Base-by-base conservation (phyloP, 225 moss, liverwort and hornwort genomes). In the Pleurozium schreberi region DNA sequence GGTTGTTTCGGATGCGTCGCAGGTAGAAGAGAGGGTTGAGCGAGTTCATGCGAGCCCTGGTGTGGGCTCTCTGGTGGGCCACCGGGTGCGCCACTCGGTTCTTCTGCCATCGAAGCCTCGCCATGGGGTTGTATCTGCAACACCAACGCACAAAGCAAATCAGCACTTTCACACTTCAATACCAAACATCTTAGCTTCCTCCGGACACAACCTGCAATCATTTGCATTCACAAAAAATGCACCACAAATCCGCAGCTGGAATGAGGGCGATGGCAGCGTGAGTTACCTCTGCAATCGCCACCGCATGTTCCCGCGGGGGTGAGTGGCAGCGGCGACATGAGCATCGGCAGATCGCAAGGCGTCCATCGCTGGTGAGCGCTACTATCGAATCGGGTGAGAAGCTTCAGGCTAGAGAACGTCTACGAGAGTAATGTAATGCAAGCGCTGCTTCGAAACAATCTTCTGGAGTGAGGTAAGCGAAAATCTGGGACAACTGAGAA, bases 251-350 rank as follows among this genome's bases (percentile, higher is more conserved):
- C 2, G 34, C 34, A 65, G 34, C 64, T 34, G 34, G 33, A 59
- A 59, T 23, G 59, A 59, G 53, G 53, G 53, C 18, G 18, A 4
- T 55, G 22, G 59, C 25, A 22, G 13, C 1, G 21, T 12, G 6
- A 6, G 43, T 18, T 84, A 93, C 93, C 91, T 90, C 83, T 90
- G 85, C 84, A 90, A 36, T 18, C 90, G 88, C 91, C 93, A 91
- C 8, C 91, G 88, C n/a, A 62, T 59, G 88, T 69, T 93, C 36
- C 82, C 83, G 10, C 93, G 84, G 21, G 93, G 93, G 68, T 88
- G 93, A 15, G 93, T 92, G 25, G 91, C 93, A 20, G 88, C 86
- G 11, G 87, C 91, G 36, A 91, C 91, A 27, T 91, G 82, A 47
- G 93, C 91, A 70, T 91, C 93, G 36, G 91, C 91, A 45, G 64